Evolutionary conservation across 768 basidiomycete genomes (phyloP), one percentile per base, ranked within the genome.

Genomic region (Tylopilus balloui): DNA sequence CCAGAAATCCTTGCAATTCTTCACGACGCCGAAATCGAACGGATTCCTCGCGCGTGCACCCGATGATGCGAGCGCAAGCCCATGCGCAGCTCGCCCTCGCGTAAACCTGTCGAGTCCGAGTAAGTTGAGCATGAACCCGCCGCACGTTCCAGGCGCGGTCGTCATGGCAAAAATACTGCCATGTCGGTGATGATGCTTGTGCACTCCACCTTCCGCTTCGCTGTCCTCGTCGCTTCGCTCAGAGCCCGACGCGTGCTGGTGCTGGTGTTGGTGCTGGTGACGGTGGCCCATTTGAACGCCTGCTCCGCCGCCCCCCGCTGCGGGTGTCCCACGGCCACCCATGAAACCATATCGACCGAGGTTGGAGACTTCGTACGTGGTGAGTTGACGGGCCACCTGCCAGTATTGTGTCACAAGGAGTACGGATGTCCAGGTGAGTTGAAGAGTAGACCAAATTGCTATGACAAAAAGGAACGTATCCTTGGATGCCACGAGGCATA

Each of bases 1-100:
- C 95, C 95, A 99, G 69, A 99, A 98, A 72, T 99, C 95, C 59
- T 79, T 81, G 66, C 92, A 94, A 63, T 94, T 94, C 48, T 75
- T 73, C 17, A 78, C 69, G 14, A 86, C 39, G 2, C 94, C 94
- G 19, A 88, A 59, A 68, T 96, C 92, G 66, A 98, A 99, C 34
- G 95, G 96, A 69, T 98, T 98, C 45, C 80, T 77, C 31, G 88
- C 85, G 48, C 79, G 83, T 6, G 81, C 74, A 19, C 55, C 25
- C 23, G 64, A 61, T 24, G 65, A 66, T 1, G 89, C 85, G 21
- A 83, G 75, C 41, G 84, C 80, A 47, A 98, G 83, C 20, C 94
- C 93, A 57, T 89, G 83, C 8, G 87, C 86, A 0, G 92, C 93
- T 55, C 84, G 85, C 20, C 92, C 92, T 46, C 86, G 85, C 32